Conservation (phyloP, 2,329 filamentous ascomycete species). For the Raffaelea arxii region DNA sequence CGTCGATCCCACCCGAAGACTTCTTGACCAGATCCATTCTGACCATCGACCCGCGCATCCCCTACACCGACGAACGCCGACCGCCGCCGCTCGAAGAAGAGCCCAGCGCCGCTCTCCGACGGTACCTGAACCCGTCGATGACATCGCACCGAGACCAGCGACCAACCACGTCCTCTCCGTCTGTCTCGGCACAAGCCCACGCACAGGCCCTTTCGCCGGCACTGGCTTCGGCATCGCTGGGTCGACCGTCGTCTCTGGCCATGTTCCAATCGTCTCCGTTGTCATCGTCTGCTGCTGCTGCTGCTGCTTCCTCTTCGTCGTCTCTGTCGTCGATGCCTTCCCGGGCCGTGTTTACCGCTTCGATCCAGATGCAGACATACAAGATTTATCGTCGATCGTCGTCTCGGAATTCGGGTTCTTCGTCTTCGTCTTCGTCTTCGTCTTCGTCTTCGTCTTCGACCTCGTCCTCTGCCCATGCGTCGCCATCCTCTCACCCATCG, state of each 20-base stretch:
- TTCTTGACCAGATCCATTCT: conserved; percentile 58
- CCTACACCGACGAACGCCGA: conserved; percentile 58
- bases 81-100: conserved; percentile 53
- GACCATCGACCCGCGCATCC: conserved; percentile 55
- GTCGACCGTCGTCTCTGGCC: conserved; percentile 8
- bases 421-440: not conserved
- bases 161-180: conserved; percentile 10
- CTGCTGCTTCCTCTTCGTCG: not conserved
- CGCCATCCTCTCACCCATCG: not conserved
- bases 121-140: conserved; percentile 57
- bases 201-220: conserved; percentile 5
- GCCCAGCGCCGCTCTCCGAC: conserved; percentile 55
- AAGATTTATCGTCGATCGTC: conserved; percentile 39
- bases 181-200: too few species aligned
- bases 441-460: not conserved
- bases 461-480: not conserved
- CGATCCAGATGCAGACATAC: conserved; percentile 65
- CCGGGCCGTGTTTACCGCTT: conserved; percentile 45
- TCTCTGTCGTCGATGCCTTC: not conserved
- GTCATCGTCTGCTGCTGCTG: conserved; percentile 9
- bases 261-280: not conserved
- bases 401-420: conserved; percentile 6
- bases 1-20: conserved; percentile 56
- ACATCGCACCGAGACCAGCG: conserved; percentile 34
- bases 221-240: not conserved